These are phyloP conservation scores for Paracoccidioides brasiliensis DNA, from an alignment of 2,329 filamentous ascomycete genomes.

Conservation along the genomic window DNA sequence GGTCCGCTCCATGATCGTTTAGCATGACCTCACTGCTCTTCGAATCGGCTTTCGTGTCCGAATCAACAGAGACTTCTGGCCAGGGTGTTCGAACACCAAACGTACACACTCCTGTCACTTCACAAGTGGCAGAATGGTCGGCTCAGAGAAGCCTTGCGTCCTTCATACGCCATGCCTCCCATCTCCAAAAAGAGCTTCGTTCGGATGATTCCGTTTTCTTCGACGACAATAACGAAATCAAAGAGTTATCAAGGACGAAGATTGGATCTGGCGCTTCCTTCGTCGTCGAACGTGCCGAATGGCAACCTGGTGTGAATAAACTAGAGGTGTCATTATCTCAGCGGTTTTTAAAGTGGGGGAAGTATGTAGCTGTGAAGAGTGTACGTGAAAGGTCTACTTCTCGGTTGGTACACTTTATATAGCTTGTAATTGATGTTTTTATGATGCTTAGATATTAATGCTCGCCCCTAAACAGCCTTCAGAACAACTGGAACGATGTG, in stretches of 20 bases:
- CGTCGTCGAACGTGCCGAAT: constrained; percentile 1
- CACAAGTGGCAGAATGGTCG: not conserved
- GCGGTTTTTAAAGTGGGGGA: not conserved
- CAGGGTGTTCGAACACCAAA: not conserved
- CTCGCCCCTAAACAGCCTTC: not conserved
- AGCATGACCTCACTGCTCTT: constrained; percentile 1
- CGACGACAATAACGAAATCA: not conserved
- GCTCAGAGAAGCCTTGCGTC: constrained; percentile 2
- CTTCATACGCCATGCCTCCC: constrained; percentile 1
- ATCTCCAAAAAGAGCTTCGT: not conserved
- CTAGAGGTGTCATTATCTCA: not conserved
- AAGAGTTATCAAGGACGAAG: not conserved
- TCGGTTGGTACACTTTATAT: not conserved
- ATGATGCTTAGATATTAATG: not conserved
- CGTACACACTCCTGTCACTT: not conserved
- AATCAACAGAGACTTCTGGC: not conserved
- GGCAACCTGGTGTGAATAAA: not conserved
- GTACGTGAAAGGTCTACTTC: not conserved
- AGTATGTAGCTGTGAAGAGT: not conserved
- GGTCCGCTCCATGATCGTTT: not conserved
- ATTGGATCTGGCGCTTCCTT: constrained; percentile 1
- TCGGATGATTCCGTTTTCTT: not conserved
- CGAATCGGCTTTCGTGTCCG: not conserved
- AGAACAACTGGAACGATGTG: not conserved
- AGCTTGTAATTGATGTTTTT: not conserved